A percentile compares a stretch with the other conserved stretches of the same genome.
Conservation (phyloP, 345 rosid species). For the Brassica juncea region DNA sequence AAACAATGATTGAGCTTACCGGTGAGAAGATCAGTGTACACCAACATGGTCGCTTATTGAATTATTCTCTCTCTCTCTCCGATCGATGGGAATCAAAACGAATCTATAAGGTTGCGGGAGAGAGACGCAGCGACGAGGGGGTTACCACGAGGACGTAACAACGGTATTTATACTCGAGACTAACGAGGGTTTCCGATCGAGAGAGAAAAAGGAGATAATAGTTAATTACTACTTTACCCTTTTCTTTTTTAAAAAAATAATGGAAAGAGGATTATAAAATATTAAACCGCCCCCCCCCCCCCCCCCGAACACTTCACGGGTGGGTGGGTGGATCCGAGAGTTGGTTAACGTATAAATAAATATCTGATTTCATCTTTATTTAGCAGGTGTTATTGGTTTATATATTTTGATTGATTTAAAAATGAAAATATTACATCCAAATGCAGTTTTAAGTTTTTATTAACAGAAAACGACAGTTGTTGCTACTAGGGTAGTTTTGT, state of each 20-base stretch:
- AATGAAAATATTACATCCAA: no score
- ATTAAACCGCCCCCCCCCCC: no score
- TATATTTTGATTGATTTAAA: no score
- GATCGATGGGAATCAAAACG: background rate
- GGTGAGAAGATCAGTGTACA: constrained; percentile 1
- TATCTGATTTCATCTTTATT: no score
- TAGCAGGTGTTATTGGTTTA: no score
- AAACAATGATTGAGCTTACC: background rate
- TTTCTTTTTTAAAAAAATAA: background rate
- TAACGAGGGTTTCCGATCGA: background rate
- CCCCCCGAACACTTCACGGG: no score
- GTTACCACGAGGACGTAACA: background rate
- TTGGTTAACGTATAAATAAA: no score
- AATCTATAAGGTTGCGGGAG: background rate
- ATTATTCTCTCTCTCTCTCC: background rate
- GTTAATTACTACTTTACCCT: background rate
- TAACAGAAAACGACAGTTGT: no score
- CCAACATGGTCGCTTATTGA: constrained; percentile 1
- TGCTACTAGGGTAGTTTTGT: no score
- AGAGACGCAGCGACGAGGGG: constrained; percentile 3
- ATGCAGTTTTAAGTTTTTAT: no score
- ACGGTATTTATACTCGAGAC: background rate
- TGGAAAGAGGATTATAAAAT: background rate
- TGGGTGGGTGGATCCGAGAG: no score
- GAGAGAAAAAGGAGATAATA: background rate